phyloP scores from a whole-genome alignment of 1,139 yeast genomes.

The Pichia sp. region DNA sequence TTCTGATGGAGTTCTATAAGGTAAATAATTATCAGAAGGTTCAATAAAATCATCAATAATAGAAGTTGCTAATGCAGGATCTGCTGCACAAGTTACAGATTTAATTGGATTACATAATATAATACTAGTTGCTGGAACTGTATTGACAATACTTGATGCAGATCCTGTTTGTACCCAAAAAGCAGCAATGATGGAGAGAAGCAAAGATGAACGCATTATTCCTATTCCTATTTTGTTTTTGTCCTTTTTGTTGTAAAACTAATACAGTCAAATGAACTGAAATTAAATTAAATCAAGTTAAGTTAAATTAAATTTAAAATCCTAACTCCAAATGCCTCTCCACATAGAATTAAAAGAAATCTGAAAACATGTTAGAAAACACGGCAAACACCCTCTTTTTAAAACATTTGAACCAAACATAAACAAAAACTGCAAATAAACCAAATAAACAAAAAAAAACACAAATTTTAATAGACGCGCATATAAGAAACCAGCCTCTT shows the following conservation, averaged over 20 bases:
- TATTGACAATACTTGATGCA: background rate
- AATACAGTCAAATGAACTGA: no score
- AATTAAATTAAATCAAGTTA: no score
- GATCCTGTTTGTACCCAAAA: background rate
- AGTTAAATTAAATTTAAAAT: no score
- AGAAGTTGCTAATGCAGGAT: slow-evolving; percentile 52
- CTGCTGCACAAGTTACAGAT: slow-evolving; percentile 36
- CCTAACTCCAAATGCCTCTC: no score
- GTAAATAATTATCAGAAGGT: slow-evolving; percentile 39
- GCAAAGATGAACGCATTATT: background rate
- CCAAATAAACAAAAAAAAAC: no score
- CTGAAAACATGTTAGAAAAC: no score
- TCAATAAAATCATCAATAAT: slow-evolving; percentile 43
- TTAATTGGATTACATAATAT: slow-evolving; percentile 38
- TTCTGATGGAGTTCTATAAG: slow-evolving; percentile 33
- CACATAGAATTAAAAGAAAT: no score
- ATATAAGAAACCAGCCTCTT: no score
- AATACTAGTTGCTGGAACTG: slow-evolving; percentile 19
- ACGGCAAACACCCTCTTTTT: no score
- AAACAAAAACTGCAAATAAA: no score
- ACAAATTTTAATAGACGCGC: no score
- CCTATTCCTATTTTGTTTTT: background rate
- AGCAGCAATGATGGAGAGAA: background rate
- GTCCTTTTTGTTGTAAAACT: background rate
- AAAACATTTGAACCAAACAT: no score